Percentiles rank a stretch among this genome's conserved stretches.
phyloP scores from a whole-genome alignment of 805 yeast species.

The Metschnikowia colocasiae region DNA sequence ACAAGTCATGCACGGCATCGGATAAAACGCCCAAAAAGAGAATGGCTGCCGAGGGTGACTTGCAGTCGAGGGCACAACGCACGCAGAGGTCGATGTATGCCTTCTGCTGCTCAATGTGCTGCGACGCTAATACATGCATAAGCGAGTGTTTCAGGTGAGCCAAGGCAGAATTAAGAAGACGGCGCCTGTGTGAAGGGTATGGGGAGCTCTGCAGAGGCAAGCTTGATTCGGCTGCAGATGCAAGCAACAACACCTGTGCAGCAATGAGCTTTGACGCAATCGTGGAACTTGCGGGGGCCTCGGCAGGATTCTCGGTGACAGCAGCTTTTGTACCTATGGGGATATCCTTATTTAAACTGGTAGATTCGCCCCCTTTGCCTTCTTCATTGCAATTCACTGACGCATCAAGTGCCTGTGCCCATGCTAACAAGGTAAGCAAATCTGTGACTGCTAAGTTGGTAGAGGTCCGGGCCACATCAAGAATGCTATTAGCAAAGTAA shows the following conservation, averaged over 20 bases:
- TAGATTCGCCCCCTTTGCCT: too few relatives aligned
- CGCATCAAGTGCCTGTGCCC: slow-evolving; percentile 35
- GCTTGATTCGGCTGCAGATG: slow-evolving; percentile 24
- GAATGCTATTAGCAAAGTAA: slow-evolving; percentile 39
- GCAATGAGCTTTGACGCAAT: slow-evolving; percentile 10
- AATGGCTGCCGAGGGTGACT: slow-evolving; percentile 14
- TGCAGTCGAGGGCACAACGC: slow-evolving; percentile 1
- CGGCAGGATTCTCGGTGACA: slow-evolving; percentile 11
- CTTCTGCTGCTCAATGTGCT: not conserved
- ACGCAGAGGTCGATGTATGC: slow-evolving; percentile 6
- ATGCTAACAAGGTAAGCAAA: slow-evolving; percentile 52
- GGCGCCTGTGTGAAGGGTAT: slow-evolving; percentile 14
- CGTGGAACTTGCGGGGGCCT: slow-evolving; percentile 18
- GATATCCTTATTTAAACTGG: not conserved
- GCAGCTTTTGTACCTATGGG: slow-evolving; percentile 1
- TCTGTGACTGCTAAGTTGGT: slow-evolving; percentile 49
- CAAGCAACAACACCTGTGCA: slow-evolving; percentile 37
- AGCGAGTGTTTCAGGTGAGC: slow-evolving; percentile 28
- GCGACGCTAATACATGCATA: slow-evolving; percentile 6
- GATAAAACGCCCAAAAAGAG: slow-evolving; percentile 25
- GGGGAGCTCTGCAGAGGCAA: slow-evolving; percentile 27
- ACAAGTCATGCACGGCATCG: slow-evolving; percentile 22
- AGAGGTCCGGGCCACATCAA: slow-evolving; percentile 26
- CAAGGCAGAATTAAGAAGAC: slow-evolving; percentile 28
- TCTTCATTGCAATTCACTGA: not conserved